A percentile compares a stretch with the other conserved stretches of the same genome.
Conservation (phyloP, 1,284 basidiomycete species). For the Ganoderma lingzhi region DNA sequence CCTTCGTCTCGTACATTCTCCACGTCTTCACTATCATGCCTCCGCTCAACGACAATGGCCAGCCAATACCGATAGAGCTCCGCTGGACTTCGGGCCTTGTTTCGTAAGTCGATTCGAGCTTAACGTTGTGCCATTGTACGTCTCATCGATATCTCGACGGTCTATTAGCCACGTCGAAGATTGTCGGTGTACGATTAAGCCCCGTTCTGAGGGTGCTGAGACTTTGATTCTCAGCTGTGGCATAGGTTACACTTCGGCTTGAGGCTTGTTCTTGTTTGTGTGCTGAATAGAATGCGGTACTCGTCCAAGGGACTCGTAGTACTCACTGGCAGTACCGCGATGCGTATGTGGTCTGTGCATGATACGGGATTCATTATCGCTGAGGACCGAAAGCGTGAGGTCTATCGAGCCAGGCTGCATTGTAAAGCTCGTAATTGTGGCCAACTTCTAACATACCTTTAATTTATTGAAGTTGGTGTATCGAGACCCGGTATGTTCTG, state of each 20-base stretch:
- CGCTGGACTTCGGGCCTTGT: not conserved
- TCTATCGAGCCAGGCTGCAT: too few relatives aligned
- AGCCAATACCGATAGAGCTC: conserved; percentile 8
- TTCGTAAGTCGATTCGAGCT: conserved; percentile 5
- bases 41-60: conserved; percentile 15
- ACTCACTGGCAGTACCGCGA: too few relatives aligned
- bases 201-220: conserved; percentile 11
- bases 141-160: not conserved
- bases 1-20: conserved; percentile 24
- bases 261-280: not conserved
- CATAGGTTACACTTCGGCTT: not conserved
- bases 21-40: conserved; percentile 26
- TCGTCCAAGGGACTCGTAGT: too few relatives aligned
- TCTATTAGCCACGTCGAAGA: conserved; percentile 1
- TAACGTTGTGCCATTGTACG: not conserved
- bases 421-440: too few relatives aligned
- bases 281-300: too few relatives aligned
- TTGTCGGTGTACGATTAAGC: conserved; percentile 15
- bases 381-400: too few relatives aligned
- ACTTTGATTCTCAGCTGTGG: not conserved
- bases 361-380: too few relatives aligned
- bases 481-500: too few relatives aligned
- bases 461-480: not conserved
- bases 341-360: too few relatives aligned
- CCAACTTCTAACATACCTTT: too few relatives aligned